These are phyloP conservation scores for Lycium barbarum DNA, from an alignment of 257 asterid species.

Conservation along the genomic window DNA sequence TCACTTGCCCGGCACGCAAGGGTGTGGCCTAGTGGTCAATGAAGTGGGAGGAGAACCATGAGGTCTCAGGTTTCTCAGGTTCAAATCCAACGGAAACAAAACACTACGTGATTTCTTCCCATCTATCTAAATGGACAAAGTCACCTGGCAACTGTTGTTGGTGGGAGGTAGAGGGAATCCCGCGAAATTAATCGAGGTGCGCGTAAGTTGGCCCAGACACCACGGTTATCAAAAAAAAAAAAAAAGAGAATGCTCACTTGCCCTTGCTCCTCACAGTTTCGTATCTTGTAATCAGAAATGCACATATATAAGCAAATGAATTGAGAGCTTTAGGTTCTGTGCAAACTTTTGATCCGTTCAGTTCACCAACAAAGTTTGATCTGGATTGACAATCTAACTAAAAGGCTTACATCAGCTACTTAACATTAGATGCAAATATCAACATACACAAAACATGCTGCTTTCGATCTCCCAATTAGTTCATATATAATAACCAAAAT, in stretches of 20 bases:
- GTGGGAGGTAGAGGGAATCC: too few species aligned
- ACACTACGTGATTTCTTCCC: too few species aligned
- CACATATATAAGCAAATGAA: background rate
- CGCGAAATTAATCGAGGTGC: too few species aligned
- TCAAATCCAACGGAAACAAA: too few species aligned
- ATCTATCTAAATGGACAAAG: too few species aligned
- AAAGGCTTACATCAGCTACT: background rate
- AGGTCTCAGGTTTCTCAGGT: too few species aligned
- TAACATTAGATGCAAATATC: background rate
- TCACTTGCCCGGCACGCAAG: too few species aligned
- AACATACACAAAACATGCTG: background rate
- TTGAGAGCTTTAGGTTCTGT: background rate
- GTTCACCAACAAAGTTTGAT: background rate
- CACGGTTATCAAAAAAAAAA: too few species aligned
- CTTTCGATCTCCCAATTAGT: background rate
- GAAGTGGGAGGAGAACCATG: too few species aligned
- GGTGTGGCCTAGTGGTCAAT: too few species aligned
- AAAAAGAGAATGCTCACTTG: background rate
- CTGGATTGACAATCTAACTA: conserved; percentile 5
- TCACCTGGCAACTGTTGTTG: too few species aligned
- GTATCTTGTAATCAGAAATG: background rate
- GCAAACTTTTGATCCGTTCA: background rate
- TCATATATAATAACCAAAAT: background rate
- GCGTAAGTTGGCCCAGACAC: too few species aligned
- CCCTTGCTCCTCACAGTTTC: background rate